Base-by-base conservation (phyloP, 2,329 filamentous ascomycete species). In the Lasiodiplodia sp. region DNA sequence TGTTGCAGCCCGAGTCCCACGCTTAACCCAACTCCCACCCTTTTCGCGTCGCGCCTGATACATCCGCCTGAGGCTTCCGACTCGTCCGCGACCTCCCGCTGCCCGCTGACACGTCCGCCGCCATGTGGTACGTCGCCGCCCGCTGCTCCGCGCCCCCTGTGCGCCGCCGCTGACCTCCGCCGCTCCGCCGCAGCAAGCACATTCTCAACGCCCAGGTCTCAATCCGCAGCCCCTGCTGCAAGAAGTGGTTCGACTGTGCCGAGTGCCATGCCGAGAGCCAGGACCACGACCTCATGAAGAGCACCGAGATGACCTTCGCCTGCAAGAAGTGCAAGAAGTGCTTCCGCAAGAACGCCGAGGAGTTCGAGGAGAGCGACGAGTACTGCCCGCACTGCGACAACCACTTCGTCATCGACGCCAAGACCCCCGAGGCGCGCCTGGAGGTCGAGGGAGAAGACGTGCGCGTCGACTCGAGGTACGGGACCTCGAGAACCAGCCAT, bases 371-470 rank as follows among this genome's bases (percentile, higher is more conserved):
- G 74, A 91, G 92, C 79, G 96, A 99, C 83, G 96, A 99, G 80
- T 99, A 97, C 86, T 99, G 96, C 85, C 96, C 96, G 25, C 93
- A 97, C 83, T 99, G 96, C 85, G 96, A 99, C 79, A 99, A 99
- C 83, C 96, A 99, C 82, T 99, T 94, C 78, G 92, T 99, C 49
- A 86, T 99, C 72, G 94, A 98, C 4, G 96, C 96, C 64, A 82
- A 91, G 73, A 92, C 91, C 4, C 93, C 96, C 25, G 92, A 96
- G 81, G 88, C 94, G 11, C 87, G 91, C 44, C 83, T 99, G 64
- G 89, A 94, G 72, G 87, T 99, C 64, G 96, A 99, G 83, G 92
- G 95, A 70, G 95, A 96, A 71, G 96, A 99, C 82, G 90, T 90
- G 3, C 87, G 96, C 70, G 87, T 94, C 74, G 93, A 99, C 81